Conservation (phyloP, 2,329 filamentous ascomycete genomes). For the Ascomycota sp. region DNA sequence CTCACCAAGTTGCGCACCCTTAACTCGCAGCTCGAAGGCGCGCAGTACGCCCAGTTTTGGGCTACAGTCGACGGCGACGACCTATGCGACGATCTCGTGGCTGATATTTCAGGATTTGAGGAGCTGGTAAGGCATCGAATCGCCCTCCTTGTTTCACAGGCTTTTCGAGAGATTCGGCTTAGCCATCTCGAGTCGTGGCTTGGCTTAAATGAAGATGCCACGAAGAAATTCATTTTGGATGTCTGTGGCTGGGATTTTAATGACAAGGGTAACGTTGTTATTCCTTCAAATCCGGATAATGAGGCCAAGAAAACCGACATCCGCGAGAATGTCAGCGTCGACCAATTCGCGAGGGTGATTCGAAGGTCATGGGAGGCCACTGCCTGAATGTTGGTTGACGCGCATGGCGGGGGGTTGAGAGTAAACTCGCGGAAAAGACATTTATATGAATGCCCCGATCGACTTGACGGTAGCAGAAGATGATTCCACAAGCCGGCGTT, state of each 20-base stretch:
- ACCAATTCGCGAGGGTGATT: constrained; percentile 63
- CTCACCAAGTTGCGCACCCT: constrained; percentile 68
- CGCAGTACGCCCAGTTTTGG: constrained; percentile 88
- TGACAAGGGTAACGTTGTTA: constrained; percentile 38
- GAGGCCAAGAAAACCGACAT: constrained; percentile 92
- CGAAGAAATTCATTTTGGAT: constrained; percentile 60
- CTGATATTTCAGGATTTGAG: constrained; percentile 87
- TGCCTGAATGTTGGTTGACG: constrained; percentile 6
- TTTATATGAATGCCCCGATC: background rate
- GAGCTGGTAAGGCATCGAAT: constrained; percentile 80
- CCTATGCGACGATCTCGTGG: constrained; percentile 82
- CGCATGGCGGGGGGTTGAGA: background rate
- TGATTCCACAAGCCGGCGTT: no score
- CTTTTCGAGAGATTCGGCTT: constrained; percentile 50
- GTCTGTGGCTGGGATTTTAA: constrained; percentile 75
- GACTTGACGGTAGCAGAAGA: no score
- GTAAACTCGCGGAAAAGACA: background rate
- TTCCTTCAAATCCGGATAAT: constrained; percentile 89
- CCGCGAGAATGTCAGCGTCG: constrained; percentile 80
- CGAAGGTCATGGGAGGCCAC: constrained; percentile 65
- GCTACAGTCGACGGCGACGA: constrained; percentile 78
- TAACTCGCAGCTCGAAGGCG: constrained; percentile 69
- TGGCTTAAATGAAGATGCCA: constrained; percentile 42
- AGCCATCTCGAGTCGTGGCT: constrained; percentile 53
- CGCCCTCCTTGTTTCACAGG: constrained; percentile 63